phyloP scores from a whole-genome alignment of 805 yeast genomes.

The Isabelozyma gotoi region DNA sequence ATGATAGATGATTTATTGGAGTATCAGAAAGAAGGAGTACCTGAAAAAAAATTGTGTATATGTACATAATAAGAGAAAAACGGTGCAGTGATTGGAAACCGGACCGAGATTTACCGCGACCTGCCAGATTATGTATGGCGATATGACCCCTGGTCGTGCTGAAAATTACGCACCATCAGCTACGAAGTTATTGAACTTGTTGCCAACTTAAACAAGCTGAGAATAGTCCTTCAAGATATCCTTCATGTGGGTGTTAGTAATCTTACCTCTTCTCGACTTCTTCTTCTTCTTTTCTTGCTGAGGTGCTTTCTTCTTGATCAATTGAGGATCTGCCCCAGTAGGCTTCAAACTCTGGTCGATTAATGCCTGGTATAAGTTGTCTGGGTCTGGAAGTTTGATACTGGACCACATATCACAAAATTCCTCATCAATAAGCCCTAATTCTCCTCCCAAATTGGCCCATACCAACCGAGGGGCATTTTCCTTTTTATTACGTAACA shows the following conservation, averaged over 20 bases:
- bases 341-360: conserved; percentile 90
- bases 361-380: conserved; percentile 75
- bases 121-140: background rate
- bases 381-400: conserved; percentile 77
- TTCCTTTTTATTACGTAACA: conserved; percentile 88
- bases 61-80: background rate
- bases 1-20: background rate
- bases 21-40: background rate
- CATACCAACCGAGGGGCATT: conserved; percentile 89
- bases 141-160: no score
- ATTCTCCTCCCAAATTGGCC: conserved; percentile 79
- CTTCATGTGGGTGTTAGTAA: conserved; percentile 95
- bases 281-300: conserved; percentile 73
- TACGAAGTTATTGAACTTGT: no score
- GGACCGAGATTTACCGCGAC: background rate
- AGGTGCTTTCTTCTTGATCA: conserved; percentile 65
- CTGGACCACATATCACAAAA: conserved; percentile 80
- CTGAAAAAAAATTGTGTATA: background rate
- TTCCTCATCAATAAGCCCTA: conserved; percentile 73
- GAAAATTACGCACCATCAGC: no score
- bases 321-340: conserved; percentile 96
- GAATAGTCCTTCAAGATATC: conserved; percentile 89
- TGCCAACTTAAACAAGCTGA: conserved; percentile 31
- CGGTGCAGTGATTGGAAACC: no score
- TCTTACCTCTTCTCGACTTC: conserved; percentile 89